Percentiles rank a stretch among this genome's conserved stretches.
Evolutionary conservation across 495 filamentous ascomycete genomes (phyloP).

Genomic region (Aspergillus hancockii): DNA sequence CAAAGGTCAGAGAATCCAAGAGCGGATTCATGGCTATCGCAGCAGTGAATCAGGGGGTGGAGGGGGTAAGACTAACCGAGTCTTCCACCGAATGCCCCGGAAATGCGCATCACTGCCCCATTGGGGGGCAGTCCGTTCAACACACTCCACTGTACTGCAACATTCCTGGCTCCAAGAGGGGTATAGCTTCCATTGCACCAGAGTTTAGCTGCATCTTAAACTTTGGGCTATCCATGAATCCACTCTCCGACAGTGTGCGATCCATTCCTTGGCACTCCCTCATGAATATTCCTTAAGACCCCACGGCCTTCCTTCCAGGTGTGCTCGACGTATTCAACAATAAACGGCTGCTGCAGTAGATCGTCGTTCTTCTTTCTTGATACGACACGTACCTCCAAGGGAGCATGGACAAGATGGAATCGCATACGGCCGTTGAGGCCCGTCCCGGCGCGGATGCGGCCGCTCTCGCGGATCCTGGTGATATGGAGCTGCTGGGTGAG

Average conservation of each 20-base stretch:
- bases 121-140: background rate
- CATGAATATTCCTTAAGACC: background rate
- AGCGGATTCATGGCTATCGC: background rate
- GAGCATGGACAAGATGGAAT: constrained; percentile 5
- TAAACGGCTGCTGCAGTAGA: background rate
- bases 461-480: constrained; percentile 21
- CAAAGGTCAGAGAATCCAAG: background rate
- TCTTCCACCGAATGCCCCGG: background rate
- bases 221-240: constrained; percentile 1
- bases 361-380: background rate
- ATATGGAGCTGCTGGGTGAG: constrained; percentile 38
- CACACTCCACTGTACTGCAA: background rate
- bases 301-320: background rate
- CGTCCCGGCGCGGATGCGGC: background rate
- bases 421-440: background rate
- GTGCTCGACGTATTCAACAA: background rate
- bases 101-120: background rate
- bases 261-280: constrained; percentile 1
- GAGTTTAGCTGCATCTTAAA: background rate
- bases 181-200: background rate
- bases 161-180: background rate
- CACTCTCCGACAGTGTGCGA: constrained; percentile 1
- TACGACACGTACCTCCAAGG: background rate
- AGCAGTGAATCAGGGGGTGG: background rate
- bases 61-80: background rate